Evolutionary conservation across 768 basidiomycete species (phyloP).

Genomic region (Boletellus ananas): DNA sequence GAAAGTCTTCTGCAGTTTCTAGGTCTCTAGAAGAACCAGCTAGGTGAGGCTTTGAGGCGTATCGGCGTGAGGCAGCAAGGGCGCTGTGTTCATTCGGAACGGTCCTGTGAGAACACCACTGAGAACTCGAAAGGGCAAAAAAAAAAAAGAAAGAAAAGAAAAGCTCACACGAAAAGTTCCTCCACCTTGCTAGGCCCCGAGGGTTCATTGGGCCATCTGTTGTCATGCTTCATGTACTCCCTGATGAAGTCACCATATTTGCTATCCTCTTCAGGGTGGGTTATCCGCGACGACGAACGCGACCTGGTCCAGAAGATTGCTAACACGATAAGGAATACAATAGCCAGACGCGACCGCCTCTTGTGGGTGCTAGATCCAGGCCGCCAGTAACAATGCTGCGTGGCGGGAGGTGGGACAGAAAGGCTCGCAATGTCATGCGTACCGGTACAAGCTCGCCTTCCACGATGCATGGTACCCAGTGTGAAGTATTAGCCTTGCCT

Average conservation of each 20-base stretch:
- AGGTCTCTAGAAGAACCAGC: constrained; percentile 58
- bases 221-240: constrained; percentile 18
- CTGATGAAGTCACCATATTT: constrained; percentile 11
- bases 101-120: constrained; percentile 32
- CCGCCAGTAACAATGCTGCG: constrained; percentile 4
- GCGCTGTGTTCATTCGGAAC: constrained; percentile 51
- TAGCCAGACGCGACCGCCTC: constrained; percentile 10
- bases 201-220: constrained; percentile 11
- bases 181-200: constrained; percentile 38
- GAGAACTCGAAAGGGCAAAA: background rate
- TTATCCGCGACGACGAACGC: background rate
- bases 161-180: constrained; percentile 42
- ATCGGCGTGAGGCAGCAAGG: constrained; percentile 47
- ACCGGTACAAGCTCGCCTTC: constrained; percentile 3
- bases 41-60: constrained; percentile 53
- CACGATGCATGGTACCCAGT: constrained; percentile 17
- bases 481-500: too few species aligned
- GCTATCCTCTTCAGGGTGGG: constrained; percentile 9
- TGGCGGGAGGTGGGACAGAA: constrained; percentile 19
- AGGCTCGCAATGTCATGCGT: background rate
- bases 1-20: constrained; percentile 53
- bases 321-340: constrained; percentile 8
- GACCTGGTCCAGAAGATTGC: constrained; percentile 16
- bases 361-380: constrained; percentile 3
- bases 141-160: background rate